Conservation (phyloP, 2,329 filamentous ascomycete genomes). For the Gnomoniopsis smithogilvyi region DNA sequence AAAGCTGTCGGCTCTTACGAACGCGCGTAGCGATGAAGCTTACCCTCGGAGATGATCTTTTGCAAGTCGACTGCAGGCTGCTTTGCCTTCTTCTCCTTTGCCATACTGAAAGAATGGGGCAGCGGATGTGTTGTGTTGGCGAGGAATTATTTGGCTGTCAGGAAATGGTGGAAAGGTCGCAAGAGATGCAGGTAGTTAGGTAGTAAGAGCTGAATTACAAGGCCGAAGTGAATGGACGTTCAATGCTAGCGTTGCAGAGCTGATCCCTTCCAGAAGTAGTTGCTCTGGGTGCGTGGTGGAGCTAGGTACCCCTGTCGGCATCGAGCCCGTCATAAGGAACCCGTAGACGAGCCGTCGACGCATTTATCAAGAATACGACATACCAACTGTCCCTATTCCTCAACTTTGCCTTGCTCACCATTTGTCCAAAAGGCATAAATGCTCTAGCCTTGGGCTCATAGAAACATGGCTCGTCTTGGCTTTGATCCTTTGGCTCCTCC, state of each 20-base stretch:
- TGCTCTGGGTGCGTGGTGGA: not conserved
- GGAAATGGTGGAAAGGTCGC: not conserved
- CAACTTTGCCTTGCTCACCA: not conserved
- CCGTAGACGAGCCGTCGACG: no score
- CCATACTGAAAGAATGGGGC: conserved; percentile 19
- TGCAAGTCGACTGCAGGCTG: conserved; percentile 48
- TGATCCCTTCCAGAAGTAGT: no score
- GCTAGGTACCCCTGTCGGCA: not conserved
- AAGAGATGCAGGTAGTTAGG: not conserved
- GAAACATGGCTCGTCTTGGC: conserved; percentile 10
- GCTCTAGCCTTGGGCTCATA: not conserved
- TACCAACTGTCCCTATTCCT: not conserved
- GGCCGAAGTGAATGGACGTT: not conserved
- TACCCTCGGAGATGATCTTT: conserved; percentile 54
- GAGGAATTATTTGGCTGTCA: not conserved
- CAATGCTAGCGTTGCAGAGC: not conserved
- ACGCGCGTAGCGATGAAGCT: conserved; percentile 2
- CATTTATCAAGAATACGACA: not conserved
- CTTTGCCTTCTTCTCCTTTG: conserved; percentile 20
- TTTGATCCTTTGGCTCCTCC: conserved; percentile 14
- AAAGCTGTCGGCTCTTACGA: not conserved
- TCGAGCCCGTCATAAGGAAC: not conserved
- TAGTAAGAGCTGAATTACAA: not conserved
- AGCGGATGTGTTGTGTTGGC: not conserved
- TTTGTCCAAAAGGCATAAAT: not conserved